Percentiles rank a stretch among this genome's conserved stretches.
Evolutionary conservation across 1,139 yeast genomes (phyloP).

Genomic region (Yamadazyma diospyri): DNA sequence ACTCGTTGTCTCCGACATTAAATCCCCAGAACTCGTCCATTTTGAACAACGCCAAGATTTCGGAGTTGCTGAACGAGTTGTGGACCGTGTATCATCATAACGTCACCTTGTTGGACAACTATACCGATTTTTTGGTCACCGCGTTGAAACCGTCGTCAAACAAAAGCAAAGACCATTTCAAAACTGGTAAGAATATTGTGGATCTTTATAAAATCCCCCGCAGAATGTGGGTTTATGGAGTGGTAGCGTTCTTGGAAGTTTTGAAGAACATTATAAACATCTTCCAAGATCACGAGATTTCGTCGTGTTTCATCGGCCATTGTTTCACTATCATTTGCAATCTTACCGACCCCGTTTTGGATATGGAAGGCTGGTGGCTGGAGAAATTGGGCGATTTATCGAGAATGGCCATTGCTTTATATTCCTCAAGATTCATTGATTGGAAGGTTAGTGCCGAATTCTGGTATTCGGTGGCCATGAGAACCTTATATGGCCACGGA

Average conservation of each 20-base stretch:
- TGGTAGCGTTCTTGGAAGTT: conserved; percentile 75
- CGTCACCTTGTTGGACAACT: conserved; percentile 60
- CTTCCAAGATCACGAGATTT: conserved; percentile 47
- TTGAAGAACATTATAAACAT: conserved; percentile 66
- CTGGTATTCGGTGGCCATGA: conserved; percentile 72
- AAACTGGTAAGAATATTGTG: conserved; percentile 71
- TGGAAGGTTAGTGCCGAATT: conserved; percentile 78
- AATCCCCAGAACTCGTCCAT: conserved; percentile 6
- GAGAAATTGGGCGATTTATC: conserved; percentile 77
- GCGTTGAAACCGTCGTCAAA: conserved; percentile 61
- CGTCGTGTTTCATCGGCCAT: conserved; percentile 46
- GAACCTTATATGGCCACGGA: conserved; percentile 73
- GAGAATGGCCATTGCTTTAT: conserved; percentile 79
- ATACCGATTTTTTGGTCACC: conserved; percentile 66
- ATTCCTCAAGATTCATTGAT: conserved; percentile 72
- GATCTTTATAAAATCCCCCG: conserved; percentile 73
- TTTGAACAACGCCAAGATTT: conserved; percentile 25
- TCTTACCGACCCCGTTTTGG: conserved; percentile 49
- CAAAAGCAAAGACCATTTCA: conserved; percentile 42
- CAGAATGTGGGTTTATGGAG: conserved; percentile 81
- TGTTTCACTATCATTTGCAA: conserved; percentile 52
- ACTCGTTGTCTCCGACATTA: conserved; percentile 9
- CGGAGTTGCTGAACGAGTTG: conserved; percentile 58
- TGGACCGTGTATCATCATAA: conserved; percentile 73
- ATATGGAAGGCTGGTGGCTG: conserved; percentile 72